Evolutionary conservation across 805 yeast genomes (phyloP).

Genomic region (Metschnikowia dekortorum): DNA sequence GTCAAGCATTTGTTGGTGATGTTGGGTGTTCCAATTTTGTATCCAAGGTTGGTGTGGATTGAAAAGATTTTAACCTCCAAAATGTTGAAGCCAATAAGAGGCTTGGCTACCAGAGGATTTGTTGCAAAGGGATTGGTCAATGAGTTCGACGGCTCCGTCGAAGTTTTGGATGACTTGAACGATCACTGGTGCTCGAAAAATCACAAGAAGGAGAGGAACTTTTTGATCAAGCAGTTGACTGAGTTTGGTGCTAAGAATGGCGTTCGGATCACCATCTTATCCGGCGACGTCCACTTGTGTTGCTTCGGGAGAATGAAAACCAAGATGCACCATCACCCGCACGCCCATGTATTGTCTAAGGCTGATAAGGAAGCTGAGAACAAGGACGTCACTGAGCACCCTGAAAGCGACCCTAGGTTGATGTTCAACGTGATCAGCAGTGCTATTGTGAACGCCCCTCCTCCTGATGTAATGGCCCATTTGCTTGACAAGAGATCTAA

Average conservation of each 20-base stretch:
- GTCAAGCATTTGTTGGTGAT: constrained; percentile 75
- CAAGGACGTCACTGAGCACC: constrained; percentile 38
- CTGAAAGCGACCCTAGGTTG: constrained; percentile 68
- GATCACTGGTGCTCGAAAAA: constrained; percentile 95
- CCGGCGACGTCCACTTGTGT: constrained; percentile 93
- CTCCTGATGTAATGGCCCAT: constrained; percentile 80
- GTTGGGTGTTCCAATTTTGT: constrained; percentile 93
- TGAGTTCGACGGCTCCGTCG: constrained; percentile 89
- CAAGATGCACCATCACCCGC: constrained; percentile 42
- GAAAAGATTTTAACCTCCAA: constrained; percentile 67
- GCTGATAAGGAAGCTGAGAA: constrained; percentile 34
- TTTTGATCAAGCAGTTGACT: constrained; percentile 55
- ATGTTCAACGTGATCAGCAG: constrained; percentile 83
- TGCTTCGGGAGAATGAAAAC: constrained; percentile 75
- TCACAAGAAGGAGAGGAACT: constrained; percentile 84
- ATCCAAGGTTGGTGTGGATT: constrained; percentile 90
- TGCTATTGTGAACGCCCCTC: constrained; percentile 90
- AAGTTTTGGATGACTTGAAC: constrained; percentile 85
- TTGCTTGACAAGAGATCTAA: constrained; percentile 64
- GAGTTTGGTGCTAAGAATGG: constrained; percentile 61
- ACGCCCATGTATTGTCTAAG: constrained; percentile 28
- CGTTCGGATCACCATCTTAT: constrained; percentile 74
- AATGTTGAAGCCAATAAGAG: constrained; percentile 58
- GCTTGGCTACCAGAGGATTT: constrained; percentile 51
- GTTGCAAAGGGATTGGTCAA: constrained; percentile 73